Base-by-base conservation (phyloP, 2,329 filamentous ascomycete species). In the Didymella segeticola region DNA sequence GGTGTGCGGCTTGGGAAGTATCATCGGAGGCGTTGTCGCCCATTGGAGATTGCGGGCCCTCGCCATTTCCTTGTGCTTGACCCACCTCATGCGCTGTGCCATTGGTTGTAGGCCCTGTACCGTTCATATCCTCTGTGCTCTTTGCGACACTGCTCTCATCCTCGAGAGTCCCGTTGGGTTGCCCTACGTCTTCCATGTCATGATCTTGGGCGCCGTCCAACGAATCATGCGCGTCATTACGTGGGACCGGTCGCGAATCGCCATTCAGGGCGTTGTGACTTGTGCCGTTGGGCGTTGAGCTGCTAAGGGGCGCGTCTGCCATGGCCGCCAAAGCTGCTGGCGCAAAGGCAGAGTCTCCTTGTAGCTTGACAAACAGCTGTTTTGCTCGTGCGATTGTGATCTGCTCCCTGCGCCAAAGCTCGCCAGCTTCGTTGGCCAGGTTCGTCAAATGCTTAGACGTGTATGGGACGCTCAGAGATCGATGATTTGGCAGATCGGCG, bases 341-440 rank as follows among this genome's bases (percentile, higher is more conserved):
- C 60, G 84, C 81, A 81, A 84, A 88, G 12, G 84, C 86, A 58
- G 87, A 84, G 70, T 96, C 91, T 26, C 91, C 91, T 42, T 89
- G 86, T 8, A 95, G 80, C 59, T 85, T 84, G 26, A 88, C 89
- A 61, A 91, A 81, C 43, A 95, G 76, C 61, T 88, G 85, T 69
- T 91, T 91, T 39, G 91, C 86, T 64, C 85, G 86, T 84, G 88
- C 90, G 10, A 93, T 77, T 5, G 87, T 86, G 22, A 80, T 79
- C 58, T 89, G 89, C 70, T 95, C 91, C 68, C 89, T 88, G 52
- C 90, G 86, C 79, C 91, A 85, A 62, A 90, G 87, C 51, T 84
- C 81, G 60, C 85, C 83, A 48, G 86, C 87, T 74, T 93, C 87
- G 37, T 81, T 80, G 15, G 88, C 85, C 49, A 96, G 82, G 59